Evolutionary conservation across 2,329 filamentous ascomycete species (phyloP).

Genomic region (Tothia fuscella): DNA sequence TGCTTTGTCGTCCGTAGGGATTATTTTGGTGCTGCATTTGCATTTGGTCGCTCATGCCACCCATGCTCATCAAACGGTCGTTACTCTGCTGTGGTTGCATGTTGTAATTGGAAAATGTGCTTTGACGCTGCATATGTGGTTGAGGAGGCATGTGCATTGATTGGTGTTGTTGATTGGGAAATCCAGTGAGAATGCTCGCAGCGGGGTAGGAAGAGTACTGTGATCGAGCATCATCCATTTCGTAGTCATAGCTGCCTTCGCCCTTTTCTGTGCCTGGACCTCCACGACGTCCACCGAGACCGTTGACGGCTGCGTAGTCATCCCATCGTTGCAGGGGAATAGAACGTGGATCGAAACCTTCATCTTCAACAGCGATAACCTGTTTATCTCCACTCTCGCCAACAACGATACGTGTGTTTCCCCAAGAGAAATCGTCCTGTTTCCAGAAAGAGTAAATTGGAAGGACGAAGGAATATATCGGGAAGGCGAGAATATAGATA

Average conservation of each 20-base stretch:
- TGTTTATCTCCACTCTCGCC: slow-evolving; percentile 87
- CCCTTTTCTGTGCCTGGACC: slow-evolving; percentile 49
- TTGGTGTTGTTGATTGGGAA: slow-evolving; percentile 45
- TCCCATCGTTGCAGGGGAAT: slow-evolving; percentile 96
- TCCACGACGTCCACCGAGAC: slow-evolving; percentile 81
- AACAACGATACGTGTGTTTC: slow-evolving; percentile 94
- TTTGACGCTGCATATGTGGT: slow-evolving; percentile 53
- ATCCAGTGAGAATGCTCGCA: slow-evolving; percentile 76
- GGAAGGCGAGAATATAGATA: slow-evolving; percentile 92
- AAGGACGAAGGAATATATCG: slow-evolving; percentile 81
- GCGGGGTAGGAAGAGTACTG: slow-evolving; percentile 84
- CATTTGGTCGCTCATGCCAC: slow-evolving; percentile 22
- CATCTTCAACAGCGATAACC: slow-evolving; percentile 69
- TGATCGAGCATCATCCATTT: slow-evolving; percentile 48
- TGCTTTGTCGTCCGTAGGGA: slow-evolving; percentile 27
- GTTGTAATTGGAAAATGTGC: slow-evolving; percentile 53
- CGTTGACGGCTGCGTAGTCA: slow-evolving; percentile 79
- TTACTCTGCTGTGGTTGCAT: slow-evolving; percentile 16
- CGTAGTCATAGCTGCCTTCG: slow-evolving; percentile 35
- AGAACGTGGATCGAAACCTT: slow-evolving; percentile 79
- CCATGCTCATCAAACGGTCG: slow-evolving; percentile 48
- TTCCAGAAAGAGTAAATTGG: slow-evolving; percentile 99
- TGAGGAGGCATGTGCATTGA: slow-evolving; percentile 71
- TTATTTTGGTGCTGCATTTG: background rate
- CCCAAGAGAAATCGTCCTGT: slow-evolving; percentile 97